phyloP scores from a whole-genome alignment of 2,329 filamentous ascomycete species.

The Simplicillium aogashimaense region DNA sequence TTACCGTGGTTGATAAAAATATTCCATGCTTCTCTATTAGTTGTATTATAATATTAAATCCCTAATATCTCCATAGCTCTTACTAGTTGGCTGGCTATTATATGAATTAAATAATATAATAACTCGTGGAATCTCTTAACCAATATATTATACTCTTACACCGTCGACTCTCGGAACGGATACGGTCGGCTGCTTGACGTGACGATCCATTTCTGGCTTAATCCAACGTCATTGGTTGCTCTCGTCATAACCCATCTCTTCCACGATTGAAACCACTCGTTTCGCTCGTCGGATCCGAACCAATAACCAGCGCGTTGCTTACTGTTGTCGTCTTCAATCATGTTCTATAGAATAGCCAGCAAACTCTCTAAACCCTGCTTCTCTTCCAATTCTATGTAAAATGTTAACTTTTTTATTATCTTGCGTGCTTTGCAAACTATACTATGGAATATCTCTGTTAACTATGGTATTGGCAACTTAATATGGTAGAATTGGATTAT shows the following conservation, averaged over 20 bases:
- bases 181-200: not conserved
- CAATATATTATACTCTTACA: conserved; percentile 1
- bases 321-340: conserved; percentile 5
- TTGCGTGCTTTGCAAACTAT: not conserved
- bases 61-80: conserved; percentile 4
- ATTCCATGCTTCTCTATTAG: conserved; percentile 6
- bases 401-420: conserved; percentile 2
- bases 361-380: not conserved
- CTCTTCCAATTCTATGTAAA: not conserved
- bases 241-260: not conserved
- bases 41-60: conserved; percentile 5
- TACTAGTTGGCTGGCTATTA: conserved; percentile 1
- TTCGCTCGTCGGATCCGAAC: conserved; percentile 4
- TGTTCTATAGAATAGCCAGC: conserved; percentile 1
- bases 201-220: not conserved
- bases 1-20: conserved; percentile 6
- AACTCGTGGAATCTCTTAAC: conserved; percentile 5
- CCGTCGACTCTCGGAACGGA: not conserved
- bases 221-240: not conserved
- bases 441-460: not conserved
- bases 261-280: conserved; percentile 1
- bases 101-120: conserved; percentile 7
- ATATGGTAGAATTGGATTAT: conserved; percentile 1
- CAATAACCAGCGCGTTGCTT: conserved; percentile 1
- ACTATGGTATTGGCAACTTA: conserved; percentile 3